Conservation (phyloP, 1,139 yeast species). For the Kodamaea fungicola region DNA sequence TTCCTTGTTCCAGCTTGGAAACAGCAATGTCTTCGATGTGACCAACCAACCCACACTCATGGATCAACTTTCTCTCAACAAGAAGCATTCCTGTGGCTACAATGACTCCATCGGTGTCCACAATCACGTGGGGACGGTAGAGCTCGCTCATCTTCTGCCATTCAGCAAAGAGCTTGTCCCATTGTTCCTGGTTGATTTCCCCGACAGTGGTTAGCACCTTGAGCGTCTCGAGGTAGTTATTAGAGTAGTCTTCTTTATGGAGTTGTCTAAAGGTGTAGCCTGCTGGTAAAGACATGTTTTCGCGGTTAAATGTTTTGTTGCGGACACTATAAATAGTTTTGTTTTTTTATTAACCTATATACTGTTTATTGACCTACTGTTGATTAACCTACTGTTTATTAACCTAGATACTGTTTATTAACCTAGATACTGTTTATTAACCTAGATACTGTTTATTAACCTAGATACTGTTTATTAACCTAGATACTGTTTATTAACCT, state of each 20-base stretch:
- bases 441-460: too few species aligned
- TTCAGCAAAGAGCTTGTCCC: constrained; percentile 38
- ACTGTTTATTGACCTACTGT: too few species aligned
- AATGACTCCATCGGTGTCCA: constrained; percentile 43
- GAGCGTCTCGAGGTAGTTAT: constrained; percentile 49
- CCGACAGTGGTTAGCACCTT: constrained; percentile 66
- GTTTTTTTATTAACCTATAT: too few species aligned
- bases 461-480: too few species aligned
- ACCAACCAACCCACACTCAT: constrained; percentile 80
- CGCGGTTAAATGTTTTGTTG: background rate
- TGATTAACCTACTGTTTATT: too few species aligned
- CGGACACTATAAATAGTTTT: background rate
- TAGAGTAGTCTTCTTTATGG: constrained; percentile 40
- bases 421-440: too few species aligned
- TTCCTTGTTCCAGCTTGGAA: constrained; percentile 72
- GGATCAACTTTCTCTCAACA: constrained; percentile 65
- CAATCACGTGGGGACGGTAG: constrained; percentile 62
- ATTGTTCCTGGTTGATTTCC: constrained; percentile 40
- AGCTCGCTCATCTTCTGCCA: constrained; percentile 47
- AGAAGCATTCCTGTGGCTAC: constrained; percentile 48
- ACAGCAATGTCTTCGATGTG: constrained; percentile 96
- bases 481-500: too few species aligned
- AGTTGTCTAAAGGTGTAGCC: constrained; percentile 54
- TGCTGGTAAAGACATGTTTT: constrained; percentile 35
- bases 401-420: too few species aligned